Percentiles rank a stretch among this genome's conserved stretches.
Evolutionary conservation across 2,329 filamentous ascomycete genomes (phyloP).

Genomic region (Tolypocladium capitatum): DNA sequence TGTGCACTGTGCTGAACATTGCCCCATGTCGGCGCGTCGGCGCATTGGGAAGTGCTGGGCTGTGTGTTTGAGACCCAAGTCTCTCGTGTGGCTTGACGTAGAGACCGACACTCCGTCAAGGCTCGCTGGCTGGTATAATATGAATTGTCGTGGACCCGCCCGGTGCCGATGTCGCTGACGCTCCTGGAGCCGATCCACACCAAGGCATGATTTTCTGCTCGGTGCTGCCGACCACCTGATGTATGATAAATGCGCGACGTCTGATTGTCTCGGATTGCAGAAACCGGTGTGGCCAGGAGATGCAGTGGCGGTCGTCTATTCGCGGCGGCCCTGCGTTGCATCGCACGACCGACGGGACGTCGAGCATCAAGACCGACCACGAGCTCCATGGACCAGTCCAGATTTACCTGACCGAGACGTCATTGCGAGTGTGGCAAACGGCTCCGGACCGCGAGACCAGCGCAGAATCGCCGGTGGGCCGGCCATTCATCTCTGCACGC

Average conservation of each 20-base stretch:
- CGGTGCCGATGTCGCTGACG: background rate
- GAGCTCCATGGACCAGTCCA: background rate
- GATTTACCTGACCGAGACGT: background rate
- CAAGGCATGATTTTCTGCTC: background rate
- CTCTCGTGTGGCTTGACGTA: too few relatives aligned
- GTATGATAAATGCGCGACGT: background rate
- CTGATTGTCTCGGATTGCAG: background rate
- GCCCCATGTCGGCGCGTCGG: too few relatives aligned
- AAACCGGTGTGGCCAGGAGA: background rate
- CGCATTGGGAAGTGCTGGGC: background rate
- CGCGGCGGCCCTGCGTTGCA: background rate
- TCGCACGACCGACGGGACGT: background rate
- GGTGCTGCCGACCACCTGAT: background rate
- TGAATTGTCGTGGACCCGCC: background rate
- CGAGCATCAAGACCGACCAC: background rate
- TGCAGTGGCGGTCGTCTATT: background rate
- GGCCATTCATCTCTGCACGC: background rate
- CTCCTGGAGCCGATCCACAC: background rate
- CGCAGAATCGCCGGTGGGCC: background rate
- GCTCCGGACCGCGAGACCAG: background rate
- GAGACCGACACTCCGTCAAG: background rate
- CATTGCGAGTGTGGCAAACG: background rate
- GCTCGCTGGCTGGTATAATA: too few relatives aligned
- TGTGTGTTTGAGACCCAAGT: background rate
- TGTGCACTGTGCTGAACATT: background rate